Evolutionary conservation across 1,139 yeast genomes (phyloP), one percentile per base, ranked within the genome.

Genomic region (Spencermartinsiella ligniputridi): DNA sequence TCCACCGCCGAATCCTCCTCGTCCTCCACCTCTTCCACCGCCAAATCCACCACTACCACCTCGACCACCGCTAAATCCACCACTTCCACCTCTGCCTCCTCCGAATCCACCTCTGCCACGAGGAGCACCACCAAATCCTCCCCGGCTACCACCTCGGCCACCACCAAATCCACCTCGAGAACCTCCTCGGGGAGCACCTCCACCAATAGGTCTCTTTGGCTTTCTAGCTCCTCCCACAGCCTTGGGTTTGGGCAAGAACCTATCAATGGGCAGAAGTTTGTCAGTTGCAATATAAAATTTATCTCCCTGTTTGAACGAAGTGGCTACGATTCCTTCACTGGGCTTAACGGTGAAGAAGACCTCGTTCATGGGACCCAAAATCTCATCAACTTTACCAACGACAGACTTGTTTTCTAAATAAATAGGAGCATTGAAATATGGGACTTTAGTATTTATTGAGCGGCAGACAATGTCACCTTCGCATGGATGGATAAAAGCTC

Each of bases 401-500:
- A 86, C 94, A 24, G 96, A 85, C 75, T 70, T 70, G 76, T 92
- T 92, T 67, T 92, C 97, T 57, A 92, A 78, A 67, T 84, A 94
- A 63, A 94, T 90, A 64, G 98, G 98, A 22, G 99, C 99, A 71
- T 94, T 94, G 78, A 94, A 94, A 69, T 92, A 94, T 59, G 99
- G 99, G 56, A 94, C 77, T 74, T 92, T 92, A 50, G 87, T 79
- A 68, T 92, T 92, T 61, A 86, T 86, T 40, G 97, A 88, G 63
- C 92, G 88, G 73, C 97, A 92, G 45, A 94, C 95, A 64, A 94
- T 85, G 63, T 94, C 98, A 50, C 96, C 97, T 70, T 94, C 99
- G 67, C 96, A 90, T 12, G 95, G 77, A 67, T 90, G 96, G 68
- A 88, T 60, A 66, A 89, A 94, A 18, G 85, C 66, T 49, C 99